phyloP scores from a whole-genome alignment of 192 early-diverging fungal genomes.

The Tieghemiomyces parasiticus region DNA sequence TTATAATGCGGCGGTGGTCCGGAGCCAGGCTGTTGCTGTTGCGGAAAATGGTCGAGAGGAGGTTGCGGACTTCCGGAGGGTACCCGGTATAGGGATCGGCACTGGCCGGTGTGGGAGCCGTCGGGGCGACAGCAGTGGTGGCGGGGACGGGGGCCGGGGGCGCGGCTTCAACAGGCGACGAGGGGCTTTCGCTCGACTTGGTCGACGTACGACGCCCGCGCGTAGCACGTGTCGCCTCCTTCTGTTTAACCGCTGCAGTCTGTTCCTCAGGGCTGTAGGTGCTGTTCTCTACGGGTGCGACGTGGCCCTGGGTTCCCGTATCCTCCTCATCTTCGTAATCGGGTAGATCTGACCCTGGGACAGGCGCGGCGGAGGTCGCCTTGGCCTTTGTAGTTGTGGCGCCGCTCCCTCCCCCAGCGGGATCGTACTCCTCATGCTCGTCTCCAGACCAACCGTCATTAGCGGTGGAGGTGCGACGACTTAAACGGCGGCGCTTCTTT shows the following conservation, averaged over 20 bases:
- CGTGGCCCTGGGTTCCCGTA: neutral
- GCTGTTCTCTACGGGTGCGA: too few relatives aligned
- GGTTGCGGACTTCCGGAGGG: neutral
- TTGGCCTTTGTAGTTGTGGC: too few relatives aligned
- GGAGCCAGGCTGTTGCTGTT: neutral
- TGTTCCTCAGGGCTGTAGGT: too few relatives aligned
- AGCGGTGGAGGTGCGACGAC: neutral
- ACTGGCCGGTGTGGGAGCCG: neutral
- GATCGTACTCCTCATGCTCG: neutral
- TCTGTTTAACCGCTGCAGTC: too few relatives aligned
- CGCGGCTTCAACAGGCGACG: neutral
- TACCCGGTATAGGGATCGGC: too few relatives aligned
- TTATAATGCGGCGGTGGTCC: neutral
- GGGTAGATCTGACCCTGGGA: slow-evolving; percentile 7
- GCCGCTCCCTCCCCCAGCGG: too few relatives aligned
- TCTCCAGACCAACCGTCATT: neutral
- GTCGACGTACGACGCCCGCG: too few relatives aligned
- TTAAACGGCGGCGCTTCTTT: neutral
- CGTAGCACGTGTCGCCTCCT: too few relatives aligned
- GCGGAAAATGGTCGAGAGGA: slow-evolving; percentile 2
- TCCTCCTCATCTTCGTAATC: slow-evolving; percentile 9
- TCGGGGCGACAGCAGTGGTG: neutral
- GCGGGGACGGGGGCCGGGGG: too few relatives aligned
- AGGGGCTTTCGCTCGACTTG: too few relatives aligned
- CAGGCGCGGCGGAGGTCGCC: too few relatives aligned